Evolutionary conservation across 108 stramenopile species (phyloP).

Genomic region (Mediolabrus comicus): DNA sequence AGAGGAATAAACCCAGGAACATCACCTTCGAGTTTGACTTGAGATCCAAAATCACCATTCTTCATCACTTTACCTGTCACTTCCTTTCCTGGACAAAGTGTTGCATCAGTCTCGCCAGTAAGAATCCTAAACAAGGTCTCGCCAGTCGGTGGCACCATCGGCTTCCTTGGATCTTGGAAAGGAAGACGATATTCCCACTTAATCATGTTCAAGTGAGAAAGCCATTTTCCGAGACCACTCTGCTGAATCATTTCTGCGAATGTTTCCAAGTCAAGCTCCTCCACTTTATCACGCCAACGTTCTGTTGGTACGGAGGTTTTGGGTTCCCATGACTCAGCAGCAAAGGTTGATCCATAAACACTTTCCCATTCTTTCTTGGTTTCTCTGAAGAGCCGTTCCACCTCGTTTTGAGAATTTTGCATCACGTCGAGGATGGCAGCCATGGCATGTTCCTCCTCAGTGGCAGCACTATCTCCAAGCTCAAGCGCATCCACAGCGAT

Average conservation of each 20-base stretch:
- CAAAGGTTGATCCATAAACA: constrained; percentile 72
- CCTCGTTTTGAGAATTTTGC: constrained; percentile 77
- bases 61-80: constrained; percentile 82
- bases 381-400: constrained; percentile 68
- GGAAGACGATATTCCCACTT: constrained; percentile 93
- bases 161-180: constrained; percentile 77
- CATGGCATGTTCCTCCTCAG: constrained; percentile 54
- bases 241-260: constrained; percentile 81
- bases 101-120: constrained; percentile 85
- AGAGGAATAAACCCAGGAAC: constrained; percentile 84
- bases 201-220: constrained; percentile 84
- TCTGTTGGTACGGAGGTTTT: constrained; percentile 72
- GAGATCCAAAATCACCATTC: constrained; percentile 85
- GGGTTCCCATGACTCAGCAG: constrained; percentile 76
- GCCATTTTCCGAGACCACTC: constrained; percentile 71
- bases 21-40: constrained; percentile 87
- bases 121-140: constrained; percentile 83
- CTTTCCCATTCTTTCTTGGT: constrained; percentile 83
- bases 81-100: constrained; percentile 84
- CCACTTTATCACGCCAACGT: constrained; percentile 83
- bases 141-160: constrained; percentile 73
- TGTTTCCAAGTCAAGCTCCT: constrained; percentile 84
- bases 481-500: constrained; percentile 87
- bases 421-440: constrained; percentile 80
- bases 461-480: constrained; percentile 48